Base-by-base conservation (phyloP, 208 protist genomes). In the Leishmania major region DNA sequence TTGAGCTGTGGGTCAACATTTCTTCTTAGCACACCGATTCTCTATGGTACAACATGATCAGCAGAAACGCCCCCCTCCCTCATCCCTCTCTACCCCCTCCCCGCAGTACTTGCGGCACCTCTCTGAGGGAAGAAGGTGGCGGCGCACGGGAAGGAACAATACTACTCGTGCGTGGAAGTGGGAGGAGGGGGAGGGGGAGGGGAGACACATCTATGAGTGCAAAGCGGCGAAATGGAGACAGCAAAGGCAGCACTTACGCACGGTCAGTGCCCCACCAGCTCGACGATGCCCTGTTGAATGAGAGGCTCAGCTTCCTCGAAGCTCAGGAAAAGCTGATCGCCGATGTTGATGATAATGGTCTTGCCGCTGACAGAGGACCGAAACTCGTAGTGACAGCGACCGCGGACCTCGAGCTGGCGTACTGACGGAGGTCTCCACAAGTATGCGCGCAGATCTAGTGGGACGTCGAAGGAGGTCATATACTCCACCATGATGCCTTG, bases 261-360 rank as follows among this genome's bases (percentile, higher is more conserved):
- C 70, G 45, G 28, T 80, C 60, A 90, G 19, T 47, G 84, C 7
- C 60, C 79, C 11, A 97, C 90, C 5, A 97, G 86, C 66, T 94
- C 91, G 73, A 96, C 93, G 28, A 95, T 89, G 13, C 87, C 86
- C 66, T 96, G 91, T 80, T 95, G 91, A 76, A 97, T 91, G 25
- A 97, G 88, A 35, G 88, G 85, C 78, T 97, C 93, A 1, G 93
- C 94, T 81, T 97, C 93, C 82, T 97, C 94, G 79, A 96, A 95
- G 74, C 83, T 85, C 7, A 97, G 79, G 15, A 92, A 86, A 37
- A 95, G 85, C 69, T 94, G 91, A 72, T 97, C 95, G 2, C 93
- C 94, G 45, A 84, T 76, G 79, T 96, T 95, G 59, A 97, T 88
- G 69, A 87, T 92, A 53, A 96, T 91, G 7, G 91, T 93, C 40